Evolutionary conservation across 2,329 filamentous ascomycete genomes (phyloP), one percentile per base, ranked within the genome.

Genomic region (Fusarium mundagurra): DNA sequence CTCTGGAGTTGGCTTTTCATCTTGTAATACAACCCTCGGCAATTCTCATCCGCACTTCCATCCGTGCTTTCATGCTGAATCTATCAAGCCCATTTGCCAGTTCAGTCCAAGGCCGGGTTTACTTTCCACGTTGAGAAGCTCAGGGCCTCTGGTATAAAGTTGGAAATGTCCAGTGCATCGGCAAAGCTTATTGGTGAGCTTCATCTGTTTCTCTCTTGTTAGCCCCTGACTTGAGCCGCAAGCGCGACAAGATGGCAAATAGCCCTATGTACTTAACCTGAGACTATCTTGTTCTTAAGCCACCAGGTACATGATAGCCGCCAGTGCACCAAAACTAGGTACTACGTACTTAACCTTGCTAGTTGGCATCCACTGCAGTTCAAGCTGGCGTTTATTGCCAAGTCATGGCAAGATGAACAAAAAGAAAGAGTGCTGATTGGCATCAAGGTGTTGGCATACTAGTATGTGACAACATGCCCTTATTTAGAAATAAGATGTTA

Each of bases 191-290:
- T 61, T 51, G 45, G 41, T 65, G 59, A 59, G 55, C 51, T 53
- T 43, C 33, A 38, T 50, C 55, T 36, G 20, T 47, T 59, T 63
- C 57, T 50, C 38, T 55, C 18, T 13, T 48, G 48, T 61, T 54
- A 68, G 55, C 75, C 75, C 72, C 75, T 77, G 75, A 76, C 63
- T 57, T 72, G 64, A 76, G 63, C 74, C 74, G 61, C 69, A 67
- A 53, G 62, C 54, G 58, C 66, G 45, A 61, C 48, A 61, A 64
- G 67, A 75, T 62, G 66, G 55, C 53, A 75, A 60, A 64, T 69
- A 73, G 45, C 47, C 64, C 48, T 43, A n/a, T n/a, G n/a, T n/a
- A 33, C 12, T 48, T 39, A 27, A 33, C 18, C 29, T 38, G 39
- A 20, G 39, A 61, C 43, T 27, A 51, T 36, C 38, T 41, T 41